phyloP scores from a whole-genome alignment of 768 basidiomycete genomes.

The Leccinellum luteum region DNA sequence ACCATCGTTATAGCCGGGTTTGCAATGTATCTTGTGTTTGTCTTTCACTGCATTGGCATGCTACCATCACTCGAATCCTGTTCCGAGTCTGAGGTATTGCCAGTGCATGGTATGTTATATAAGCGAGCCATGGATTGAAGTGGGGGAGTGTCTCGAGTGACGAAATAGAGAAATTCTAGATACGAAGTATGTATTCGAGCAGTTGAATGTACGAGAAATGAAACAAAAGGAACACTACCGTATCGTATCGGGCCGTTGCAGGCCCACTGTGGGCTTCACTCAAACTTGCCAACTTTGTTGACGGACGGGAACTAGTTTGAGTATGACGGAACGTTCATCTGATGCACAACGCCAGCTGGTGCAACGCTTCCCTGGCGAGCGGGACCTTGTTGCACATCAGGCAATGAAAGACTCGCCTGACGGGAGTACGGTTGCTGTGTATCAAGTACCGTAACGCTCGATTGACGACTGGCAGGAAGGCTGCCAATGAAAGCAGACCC shows the following conservation, averaged over 20 bases:
- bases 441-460: background rate
- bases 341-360: background rate
- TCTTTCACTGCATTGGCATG: too few species aligned
- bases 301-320: background rate
- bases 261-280: too few species aligned
- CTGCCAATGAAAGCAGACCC: too few species aligned
- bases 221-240: too few species aligned
- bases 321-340: background rate
- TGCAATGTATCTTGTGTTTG: too few species aligned
- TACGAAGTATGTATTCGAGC: too few species aligned
- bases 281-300: too few species aligned
- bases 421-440: background rate
- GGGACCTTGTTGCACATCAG: background rate
- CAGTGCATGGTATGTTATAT: too few species aligned
- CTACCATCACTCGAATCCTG: background rate
- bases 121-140: background rate
- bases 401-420: background rate
- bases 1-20: too few species aligned
- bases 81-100: background rate
- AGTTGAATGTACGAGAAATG: too few species aligned
- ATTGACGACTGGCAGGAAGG: background rate
- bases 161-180: background rate
- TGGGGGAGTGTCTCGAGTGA: background rate
- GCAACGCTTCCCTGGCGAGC: background rate
- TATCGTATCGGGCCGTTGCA: too few species aligned